Conservation (phyloP, 176 grass and related monocot species). For the Oryza longistaminata region DNA sequence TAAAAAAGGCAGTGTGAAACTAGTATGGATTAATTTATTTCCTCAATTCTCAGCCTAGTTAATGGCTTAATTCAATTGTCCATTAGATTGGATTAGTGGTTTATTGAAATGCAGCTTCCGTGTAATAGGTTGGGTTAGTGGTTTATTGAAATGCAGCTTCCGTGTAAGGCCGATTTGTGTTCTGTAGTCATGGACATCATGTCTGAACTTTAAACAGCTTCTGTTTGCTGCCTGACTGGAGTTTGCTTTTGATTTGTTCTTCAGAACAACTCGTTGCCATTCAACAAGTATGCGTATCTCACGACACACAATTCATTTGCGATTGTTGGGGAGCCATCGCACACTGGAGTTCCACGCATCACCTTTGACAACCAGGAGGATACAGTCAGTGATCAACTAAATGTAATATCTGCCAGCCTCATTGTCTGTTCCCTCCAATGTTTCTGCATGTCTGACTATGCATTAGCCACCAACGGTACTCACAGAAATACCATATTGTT, state of each 20-base stretch:
- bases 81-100: neutral
- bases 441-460: conserved; percentile 1
- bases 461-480: neutral
- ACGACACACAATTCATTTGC: conserved; percentile 91
- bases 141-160: neutral
- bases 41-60: neutral
- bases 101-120: neutral
- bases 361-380: conserved; percentile 95
- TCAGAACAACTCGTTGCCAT: conserved; percentile 92
- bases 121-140: neutral
- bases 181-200: neutral
- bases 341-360: conserved; percentile 78
- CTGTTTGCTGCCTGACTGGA: neutral
- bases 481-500: neutral
- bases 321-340: conserved; percentile 81
- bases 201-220: neutral
- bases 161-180: neutral
- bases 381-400: conserved; percentile 72
- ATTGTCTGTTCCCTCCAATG: neutral
- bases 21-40: neutral
- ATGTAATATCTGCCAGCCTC: conserved; percentile 42
- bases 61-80: neutral
- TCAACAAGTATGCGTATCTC: conserved; percentile 97
- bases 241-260: conserved; percentile 23
- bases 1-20: neutral